A percentile compares a stretch with the other conserved stretches of the same genome.
Conservation (phyloP, 2,329 filamentous ascomycete genomes). For the Aureobasidium pullulans region DNA sequence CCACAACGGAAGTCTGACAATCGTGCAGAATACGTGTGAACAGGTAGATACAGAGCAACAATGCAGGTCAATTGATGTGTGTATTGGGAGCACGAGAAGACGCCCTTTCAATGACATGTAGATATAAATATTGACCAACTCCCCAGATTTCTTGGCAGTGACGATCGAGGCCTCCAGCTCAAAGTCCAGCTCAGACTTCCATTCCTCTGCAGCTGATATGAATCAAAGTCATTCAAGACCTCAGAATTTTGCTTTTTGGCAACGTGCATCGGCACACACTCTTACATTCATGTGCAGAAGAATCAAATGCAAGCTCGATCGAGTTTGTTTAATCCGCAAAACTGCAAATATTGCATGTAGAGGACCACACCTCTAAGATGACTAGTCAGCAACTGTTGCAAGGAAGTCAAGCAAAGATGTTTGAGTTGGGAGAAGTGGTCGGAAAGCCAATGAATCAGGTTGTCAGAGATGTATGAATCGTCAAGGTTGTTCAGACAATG, state of each 20-base stretch:
- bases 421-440: constrained; percentile 2
- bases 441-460: constrained; percentile 55
- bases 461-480: constrained; percentile 64
- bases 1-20: not conserved
- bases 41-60: not conserved
- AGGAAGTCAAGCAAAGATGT: not conserved
- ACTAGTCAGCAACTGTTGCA: not conserved
- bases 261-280: too few species aligned
- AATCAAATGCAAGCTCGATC: too few species aligned
- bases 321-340: too few species aligned
- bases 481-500: constrained; percentile 96
- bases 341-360: not conserved
- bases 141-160: constrained; percentile 4
- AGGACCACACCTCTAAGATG: not conserved
- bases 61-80: not conserved
- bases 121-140: not conserved
- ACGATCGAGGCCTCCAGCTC: not conserved
- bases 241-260: too few species aligned
- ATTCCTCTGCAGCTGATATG: too few species aligned
- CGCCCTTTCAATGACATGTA: constrained; percentile 1
- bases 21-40: not conserved
- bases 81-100: not conserved
- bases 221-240: too few species aligned
- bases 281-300: too few species aligned
- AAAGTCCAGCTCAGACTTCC: too few species aligned